A percentile compares a stretch with the other conserved stretches of the same genome.
Evolutionary conservation across 2,329 filamentous ascomycete species (phyloP).

Genomic region (Colletotrichum caudatum): DNA sequence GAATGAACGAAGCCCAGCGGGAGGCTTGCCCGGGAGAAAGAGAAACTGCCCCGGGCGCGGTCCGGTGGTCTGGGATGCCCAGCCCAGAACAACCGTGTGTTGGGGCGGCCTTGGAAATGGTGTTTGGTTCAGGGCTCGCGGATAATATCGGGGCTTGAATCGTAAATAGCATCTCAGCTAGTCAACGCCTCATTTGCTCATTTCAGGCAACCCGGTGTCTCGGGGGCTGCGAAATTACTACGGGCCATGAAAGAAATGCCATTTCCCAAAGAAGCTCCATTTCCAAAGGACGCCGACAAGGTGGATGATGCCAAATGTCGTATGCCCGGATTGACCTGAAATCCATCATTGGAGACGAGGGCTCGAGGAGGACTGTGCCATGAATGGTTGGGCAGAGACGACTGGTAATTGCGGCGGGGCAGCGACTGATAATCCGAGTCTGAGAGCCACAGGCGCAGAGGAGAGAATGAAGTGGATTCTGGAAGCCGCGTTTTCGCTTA

Average conservation of each 20-base stretch:
- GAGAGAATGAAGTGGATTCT: conserved; percentile 20
- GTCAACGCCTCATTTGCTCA: conserved; percentile 33
- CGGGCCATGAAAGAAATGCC: background rate
- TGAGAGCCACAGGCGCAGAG: background rate
- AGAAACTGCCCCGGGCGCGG: background rate
- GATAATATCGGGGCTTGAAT: conserved; percentile 37
- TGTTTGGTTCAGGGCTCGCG: conserved; percentile 3
- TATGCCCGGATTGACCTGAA: background rate
- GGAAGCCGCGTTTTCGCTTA: background rate
- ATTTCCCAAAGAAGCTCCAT: conserved; percentile 3
- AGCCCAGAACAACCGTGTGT: background rate
- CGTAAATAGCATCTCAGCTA: conserved; percentile 34
- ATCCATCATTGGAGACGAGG: background rate
- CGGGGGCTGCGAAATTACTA: conserved; percentile 19
- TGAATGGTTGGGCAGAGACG: conserved; percentile 15
- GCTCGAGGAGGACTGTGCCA: conserved; percentile 2
- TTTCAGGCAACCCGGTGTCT: conserved; percentile 23
- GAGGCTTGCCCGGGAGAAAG: conserved; percentile 24
- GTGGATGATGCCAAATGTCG: background rate
- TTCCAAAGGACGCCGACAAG: background rate
- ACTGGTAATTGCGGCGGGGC: conserved; percentile 20
- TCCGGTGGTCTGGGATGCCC: conserved; percentile 6
- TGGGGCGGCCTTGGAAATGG: conserved; percentile 14
- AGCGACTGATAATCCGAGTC: background rate
- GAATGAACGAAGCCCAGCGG: conserved; percentile 14